These are phyloP conservation scores for Auriculariales sp. DNA, from an alignment of 768 basidiomycete genomes.

Conservation along the genomic window DNA sequence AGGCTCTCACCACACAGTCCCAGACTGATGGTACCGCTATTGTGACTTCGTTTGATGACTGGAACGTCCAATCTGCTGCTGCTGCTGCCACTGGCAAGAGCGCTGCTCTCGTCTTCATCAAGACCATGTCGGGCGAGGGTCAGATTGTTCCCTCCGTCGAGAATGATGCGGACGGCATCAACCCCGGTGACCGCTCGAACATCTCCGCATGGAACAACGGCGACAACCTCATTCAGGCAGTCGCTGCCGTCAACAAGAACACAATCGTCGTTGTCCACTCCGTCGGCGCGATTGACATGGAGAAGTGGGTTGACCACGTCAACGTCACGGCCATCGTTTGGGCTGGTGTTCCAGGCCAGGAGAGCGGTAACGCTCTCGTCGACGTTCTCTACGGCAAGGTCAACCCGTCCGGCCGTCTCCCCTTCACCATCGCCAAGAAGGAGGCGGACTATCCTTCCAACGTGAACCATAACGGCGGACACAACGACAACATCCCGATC, in stretches of 20 bases:
- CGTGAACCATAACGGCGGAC: slow-evolving; percentile 8
- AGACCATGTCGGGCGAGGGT: slow-evolving; percentile 11
- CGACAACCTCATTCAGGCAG: slow-evolving; percentile 20
- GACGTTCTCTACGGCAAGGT: slow-evolving; percentile 24
- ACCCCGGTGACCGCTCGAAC: slow-evolving; percentile 16
- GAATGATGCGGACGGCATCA: slow-evolving; percentile 3
- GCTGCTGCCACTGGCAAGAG: slow-evolving; percentile 8
- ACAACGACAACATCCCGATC: slow-evolving; percentile 11
- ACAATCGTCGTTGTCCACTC: slow-evolving; percentile 12
- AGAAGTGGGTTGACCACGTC: slow-evolving; percentile 9
- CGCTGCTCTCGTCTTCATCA: slow-evolving; percentile 13
- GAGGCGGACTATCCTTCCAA: slow-evolving; percentile 19
- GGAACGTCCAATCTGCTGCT: slow-evolving; percentile 4
- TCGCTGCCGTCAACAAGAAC: slow-evolving; percentile 15
- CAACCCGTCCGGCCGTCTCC: slow-evolving; percentile 23
- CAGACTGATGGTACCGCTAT: background rate
- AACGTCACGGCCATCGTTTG: slow-evolving; percentile 18
- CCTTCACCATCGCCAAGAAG: slow-evolving; percentile 25
- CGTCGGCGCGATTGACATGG: slow-evolving; percentile 7
- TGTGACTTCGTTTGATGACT: slow-evolving; percentile 5
- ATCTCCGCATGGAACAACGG: slow-evolving; percentile 22
- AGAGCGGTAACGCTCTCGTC: slow-evolving; percentile 22
- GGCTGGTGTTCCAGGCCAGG: slow-evolving; percentile 17
- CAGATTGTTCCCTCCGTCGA: slow-evolving; percentile 19
- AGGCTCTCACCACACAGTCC: slow-evolving; percentile 7